Base-by-base conservation (phyloP, 495 filamentous ascomycete species). In the Podospora australis region DNA sequence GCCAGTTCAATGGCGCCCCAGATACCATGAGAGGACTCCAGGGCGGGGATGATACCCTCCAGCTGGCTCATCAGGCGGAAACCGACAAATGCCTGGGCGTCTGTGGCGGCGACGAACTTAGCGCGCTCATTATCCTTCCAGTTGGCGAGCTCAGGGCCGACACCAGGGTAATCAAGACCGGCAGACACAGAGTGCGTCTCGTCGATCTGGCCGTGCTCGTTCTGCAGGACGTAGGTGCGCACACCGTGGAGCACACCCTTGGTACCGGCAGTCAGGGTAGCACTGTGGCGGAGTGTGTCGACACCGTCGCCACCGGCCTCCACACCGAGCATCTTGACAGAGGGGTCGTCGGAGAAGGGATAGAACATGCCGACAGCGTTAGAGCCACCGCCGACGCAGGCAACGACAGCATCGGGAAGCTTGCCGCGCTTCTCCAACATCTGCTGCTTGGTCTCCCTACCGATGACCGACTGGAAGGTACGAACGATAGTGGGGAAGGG, bases 161-260 rank as follows among this genome's bases (percentile, higher is more conserved):
- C 92, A 61, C 90, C 92, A 3, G 92, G 92, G 68, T 98, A 98
- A 64, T 98, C 92, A 1, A 98, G 79, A 49, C 92, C 94, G 2
- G 92, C 92, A n/a, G 90, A 96, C 54, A 98, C 82, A 11, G 90
- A 96, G 69, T 98, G 92, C 1, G 92, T 97, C 26, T 96, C 89
- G 24, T 74, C 76, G 57, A 98, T 95, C 68, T 98, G 94, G 7
- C 92, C 92, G 64, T 95, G 79, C 54, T 83, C 73, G 67, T 95
- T 80, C 70, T 98, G 92, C 2, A 98, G 77, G 19, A 98, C 81
- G 60, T 98, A 98, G 16, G 92, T 98, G 29, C 90, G 83, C 2
- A 97, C 92, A 44, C 92, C 92, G 65, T 98, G 92, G 6, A 98
- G 71, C 10, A 98, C 92, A 50, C 92, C 92, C 69, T 95, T 95